Evolutionary conservation across 2,329 filamentous ascomycete species (phyloP).

Genomic region (Aspergillus quadrilineatus): DNA sequence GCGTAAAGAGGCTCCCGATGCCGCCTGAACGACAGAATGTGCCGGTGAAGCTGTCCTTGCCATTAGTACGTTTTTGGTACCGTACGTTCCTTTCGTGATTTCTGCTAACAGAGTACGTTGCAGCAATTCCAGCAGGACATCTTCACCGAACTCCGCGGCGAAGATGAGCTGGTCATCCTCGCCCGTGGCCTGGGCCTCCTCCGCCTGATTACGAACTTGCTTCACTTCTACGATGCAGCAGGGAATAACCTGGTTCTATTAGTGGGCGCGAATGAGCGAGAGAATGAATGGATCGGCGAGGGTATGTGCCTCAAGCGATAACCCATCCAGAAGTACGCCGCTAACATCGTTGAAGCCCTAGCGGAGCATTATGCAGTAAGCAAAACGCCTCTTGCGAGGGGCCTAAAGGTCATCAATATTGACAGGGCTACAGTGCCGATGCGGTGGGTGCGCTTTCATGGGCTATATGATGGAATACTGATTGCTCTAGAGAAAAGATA

Average conservation of each 20-base stretch:
- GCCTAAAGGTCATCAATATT: slow-evolving; percentile 89
- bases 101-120: slow-evolving; percentile 18
- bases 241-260: slow-evolving; percentile 90
- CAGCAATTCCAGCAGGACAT: slow-evolving; percentile 89
- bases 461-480: slow-evolving; percentile 13
- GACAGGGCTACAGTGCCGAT: slow-evolving; percentile 84
- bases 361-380: slow-evolving; percentile 94
- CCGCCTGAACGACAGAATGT: slow-evolving; percentile 42
- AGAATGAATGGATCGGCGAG: slow-evolving; percentile 97
- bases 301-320: slow-evolving; percentile 30
- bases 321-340: background rate
- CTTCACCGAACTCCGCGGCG: slow-evolving; percentile 82
- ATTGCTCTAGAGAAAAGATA: slow-evolving; percentile 71
- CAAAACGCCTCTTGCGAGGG: slow-evolving; percentile 75
- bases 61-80: slow-evolving; percentile 48
- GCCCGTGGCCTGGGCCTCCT: slow-evolving; percentile 89
- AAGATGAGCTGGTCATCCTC: slow-evolving; percentile 92
- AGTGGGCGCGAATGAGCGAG: slow-evolving; percentile 84
- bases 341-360: slow-evolving; percentile 55
- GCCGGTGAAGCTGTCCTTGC: slow-evolving; percentile 64
- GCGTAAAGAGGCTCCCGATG: slow-evolving; percentile 39
- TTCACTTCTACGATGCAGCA: slow-evolving; percentile 94
- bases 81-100: background rate
- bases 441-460: slow-evolving; percentile 40
- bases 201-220: slow-evolving; percentile 88